Percentiles rank a stretch among this genome's conserved stretches.
phyloP scores from a whole-genome alignment of 164 flowering plant genomes.

The Magnolia kwangsiensis region DNA sequence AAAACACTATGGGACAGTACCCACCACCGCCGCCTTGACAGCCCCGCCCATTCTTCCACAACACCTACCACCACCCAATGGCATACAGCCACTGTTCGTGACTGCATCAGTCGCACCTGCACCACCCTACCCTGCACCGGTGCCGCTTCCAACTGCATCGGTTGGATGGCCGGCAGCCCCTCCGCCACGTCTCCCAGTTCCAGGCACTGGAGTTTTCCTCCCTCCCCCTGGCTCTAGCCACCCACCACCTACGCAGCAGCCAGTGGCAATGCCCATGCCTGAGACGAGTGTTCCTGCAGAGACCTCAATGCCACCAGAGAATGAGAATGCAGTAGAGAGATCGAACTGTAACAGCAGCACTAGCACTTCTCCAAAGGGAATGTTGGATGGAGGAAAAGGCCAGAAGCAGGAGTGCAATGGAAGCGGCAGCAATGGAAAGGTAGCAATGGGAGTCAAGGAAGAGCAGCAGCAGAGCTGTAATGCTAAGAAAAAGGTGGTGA shows the following conservation, averaged over 20 bases:
- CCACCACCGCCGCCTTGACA: constrained; percentile 60
- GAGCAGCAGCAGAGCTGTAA: constrained; percentile 18
- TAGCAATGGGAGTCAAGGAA: constrained; percentile 22
- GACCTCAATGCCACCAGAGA: constrained; percentile 24
- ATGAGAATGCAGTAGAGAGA: constrained; percentile 30
- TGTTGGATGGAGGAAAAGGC: constrained; percentile 14
- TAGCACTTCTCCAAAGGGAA: constrained; percentile 27
- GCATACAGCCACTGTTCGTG: constrained; percentile 58
- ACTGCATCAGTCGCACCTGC: constrained; percentile 46
- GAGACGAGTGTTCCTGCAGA: constrained; percentile 29
- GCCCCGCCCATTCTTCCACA: constrained; percentile 45
- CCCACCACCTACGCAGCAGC: constrained; percentile 25
- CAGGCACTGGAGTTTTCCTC: constrained; percentile 94
- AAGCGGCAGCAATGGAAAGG: constrained; percentile 9
- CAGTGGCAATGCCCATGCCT: constrained; percentile 10
- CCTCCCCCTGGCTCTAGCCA: constrained; percentile 73
- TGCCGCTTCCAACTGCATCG: constrained; percentile 54
- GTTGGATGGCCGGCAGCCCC: constrained; percentile 56
- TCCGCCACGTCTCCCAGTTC: constrained; percentile 54
- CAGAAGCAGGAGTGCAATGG: constrained; percentile 40
- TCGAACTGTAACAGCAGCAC: constrained; percentile 16
- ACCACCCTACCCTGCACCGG: constrained; percentile 54
- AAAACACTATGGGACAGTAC: constrained; percentile 47
- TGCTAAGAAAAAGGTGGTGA: constrained; percentile 21
- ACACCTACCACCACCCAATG: constrained; percentile 46